Base-by-base conservation (phyloP, 805 yeast species). In the Kuraishia cidri region DNA sequence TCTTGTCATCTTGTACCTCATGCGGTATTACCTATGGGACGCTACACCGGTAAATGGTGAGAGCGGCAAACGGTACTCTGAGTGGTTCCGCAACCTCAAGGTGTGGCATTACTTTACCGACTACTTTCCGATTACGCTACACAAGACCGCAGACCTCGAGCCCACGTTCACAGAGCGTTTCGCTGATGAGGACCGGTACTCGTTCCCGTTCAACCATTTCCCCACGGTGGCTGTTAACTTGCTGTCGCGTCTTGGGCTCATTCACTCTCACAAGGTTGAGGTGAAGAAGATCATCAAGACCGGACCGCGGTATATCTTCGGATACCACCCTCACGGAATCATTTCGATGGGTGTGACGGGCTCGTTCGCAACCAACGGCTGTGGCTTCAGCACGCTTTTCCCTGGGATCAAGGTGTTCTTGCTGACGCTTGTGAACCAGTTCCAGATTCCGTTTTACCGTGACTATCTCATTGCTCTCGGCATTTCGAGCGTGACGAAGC, bases 251-350 rank as follows among this genome's bases (percentile, higher is more conserved):
- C 22, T 26, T 7, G 15, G 8, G 14, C 13, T 20, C 14, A 19
- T 30, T 6, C 19, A 29, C 10, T 17, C n/a, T 13, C 8, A 12
- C 11, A 19, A 26, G 16, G 25, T 34, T 6, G 5, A 10, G 27
- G 30, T 33, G 11, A 34, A 31, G 15, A 53, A 52, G 31, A 45
- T 47, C 27, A 56, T 63, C 2, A 47, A 66, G 31, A 57, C 74
- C 3, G 90, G 86, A 0, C 88, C 85, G 2, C 61, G 80, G 24
- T 90, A 92, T 54, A 73, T 90, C 2, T 90, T 90, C 56, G 94
- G 96, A 0, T 79, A 85, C 48, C 97, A 88, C 54, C 98, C 98
- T 0, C 98, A 92, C 54, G 98, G 98, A 0, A 88, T 90, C 11
- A 87, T 88, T 9, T 83, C 95, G 1, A 68, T 88, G 70, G 96